Conservation (phyloP, 768 basidiomycete species). For the Amanita jacksonii region DNA sequence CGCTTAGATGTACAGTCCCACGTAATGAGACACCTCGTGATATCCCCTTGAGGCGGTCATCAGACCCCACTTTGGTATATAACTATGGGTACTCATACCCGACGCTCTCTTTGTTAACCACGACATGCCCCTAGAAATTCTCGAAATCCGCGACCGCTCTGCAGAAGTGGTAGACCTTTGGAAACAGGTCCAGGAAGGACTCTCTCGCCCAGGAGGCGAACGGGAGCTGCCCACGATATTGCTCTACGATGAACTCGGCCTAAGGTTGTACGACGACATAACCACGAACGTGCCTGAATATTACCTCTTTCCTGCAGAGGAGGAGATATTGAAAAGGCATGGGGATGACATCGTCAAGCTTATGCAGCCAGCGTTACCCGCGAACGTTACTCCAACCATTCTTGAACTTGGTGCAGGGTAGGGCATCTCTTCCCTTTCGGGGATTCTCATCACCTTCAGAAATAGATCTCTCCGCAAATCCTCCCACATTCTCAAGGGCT, state of each 20-base stretch:
- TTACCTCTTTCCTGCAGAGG: slow-evolving; percentile 85
- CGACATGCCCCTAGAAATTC: slow-evolving; percentile 37
- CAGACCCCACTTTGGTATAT: too few relatives aligned
- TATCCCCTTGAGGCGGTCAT: too few relatives aligned
- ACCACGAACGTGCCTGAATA: slow-evolving; percentile 76
- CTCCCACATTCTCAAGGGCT: slow-evolving; percentile 66
- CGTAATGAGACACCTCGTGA: slow-evolving; percentile 13
- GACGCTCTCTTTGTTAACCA: background rate
- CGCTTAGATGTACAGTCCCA: too few relatives aligned
- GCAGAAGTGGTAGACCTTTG: slow-evolving; percentile 29
- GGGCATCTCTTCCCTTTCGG: slow-evolving; percentile 20
- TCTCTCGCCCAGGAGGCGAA: slow-evolving; percentile 41
- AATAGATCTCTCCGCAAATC: slow-evolving; percentile 81
- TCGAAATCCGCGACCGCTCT: slow-evolving; percentile 35
- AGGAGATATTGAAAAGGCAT: slow-evolving; percentile 67
- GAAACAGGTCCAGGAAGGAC: slow-evolving; percentile 42
- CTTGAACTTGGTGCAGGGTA: slow-evolving; percentile 95
- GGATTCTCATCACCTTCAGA: background rate
- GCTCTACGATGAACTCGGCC: slow-evolving; percentile 79
- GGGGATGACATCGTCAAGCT: slow-evolving; percentile 63
- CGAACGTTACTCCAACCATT: slow-evolving; percentile 32
- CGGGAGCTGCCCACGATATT: slow-evolving; percentile 74
- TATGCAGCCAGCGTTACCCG: slow-evolving; percentile 65
- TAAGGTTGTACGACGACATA: slow-evolving; percentile 80
- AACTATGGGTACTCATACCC: too few relatives aligned